A percentile compares a stretch with the other conserved stretches of the same genome.
These are phyloP conservation scores for Chloris gayana DNA, from an alignment of 176 grass and related monocot genomes.

Conservation along the genomic window DNA sequence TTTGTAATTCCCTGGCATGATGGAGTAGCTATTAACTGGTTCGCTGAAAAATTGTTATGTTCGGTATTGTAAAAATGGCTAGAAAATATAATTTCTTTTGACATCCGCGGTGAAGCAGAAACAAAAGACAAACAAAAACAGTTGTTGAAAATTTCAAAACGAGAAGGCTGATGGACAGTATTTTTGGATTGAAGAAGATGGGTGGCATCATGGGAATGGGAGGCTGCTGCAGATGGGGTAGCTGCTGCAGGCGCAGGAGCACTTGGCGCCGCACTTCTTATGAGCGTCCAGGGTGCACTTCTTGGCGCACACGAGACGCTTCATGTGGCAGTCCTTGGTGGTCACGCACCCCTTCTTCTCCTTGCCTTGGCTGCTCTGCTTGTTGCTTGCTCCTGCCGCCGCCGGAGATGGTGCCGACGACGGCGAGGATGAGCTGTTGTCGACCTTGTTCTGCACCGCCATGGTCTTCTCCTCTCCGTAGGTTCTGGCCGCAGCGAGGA, in stretches of 20 bases:
- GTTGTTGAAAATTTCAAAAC: no score
- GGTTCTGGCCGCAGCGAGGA: background rate
- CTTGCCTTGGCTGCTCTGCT: background rate
- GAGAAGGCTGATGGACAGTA: no score
- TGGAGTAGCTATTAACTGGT: no score
- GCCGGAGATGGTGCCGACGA: background rate
- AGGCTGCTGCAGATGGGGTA: constrained; percentile 16
- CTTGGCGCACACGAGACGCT: constrained; percentile 40
- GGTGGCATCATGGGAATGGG: background rate
- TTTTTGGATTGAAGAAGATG: background rate
- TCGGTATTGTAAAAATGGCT: no score
- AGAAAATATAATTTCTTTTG: no score
- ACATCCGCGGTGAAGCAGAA: no score
- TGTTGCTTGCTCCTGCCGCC: background rate
- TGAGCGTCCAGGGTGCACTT: constrained; percentile 29
- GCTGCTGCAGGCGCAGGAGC: constrained; percentile 17
- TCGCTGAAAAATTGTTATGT: no score
- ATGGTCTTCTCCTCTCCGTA: background rate
- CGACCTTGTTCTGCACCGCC: background rate
- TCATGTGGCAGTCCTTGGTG: constrained; percentile 36
- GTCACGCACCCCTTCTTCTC: constrained; percentile 26
- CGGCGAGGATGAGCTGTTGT: background rate
- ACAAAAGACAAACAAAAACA: no score
- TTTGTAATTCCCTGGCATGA: no score
- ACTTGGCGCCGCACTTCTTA: constrained; percentile 24